A percentile compares a stretch with the other conserved stretches of the same genome.
phyloP scores from a whole-genome alignment of 2,329 filamentous ascomycete species.

The Scleromitrula shiraiana region DNA sequence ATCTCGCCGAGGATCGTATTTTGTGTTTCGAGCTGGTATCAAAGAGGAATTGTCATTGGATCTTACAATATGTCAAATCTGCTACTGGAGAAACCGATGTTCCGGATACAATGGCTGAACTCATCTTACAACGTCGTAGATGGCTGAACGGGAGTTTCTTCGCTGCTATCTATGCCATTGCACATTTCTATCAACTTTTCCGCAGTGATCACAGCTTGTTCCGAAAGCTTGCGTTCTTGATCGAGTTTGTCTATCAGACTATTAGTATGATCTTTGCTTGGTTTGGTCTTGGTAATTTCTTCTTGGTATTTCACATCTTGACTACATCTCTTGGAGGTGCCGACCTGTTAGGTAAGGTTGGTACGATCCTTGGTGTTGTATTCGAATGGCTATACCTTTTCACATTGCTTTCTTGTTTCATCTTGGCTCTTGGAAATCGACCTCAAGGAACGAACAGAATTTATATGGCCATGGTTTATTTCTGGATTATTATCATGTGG shows the following conservation, averaged over 20 bases:
- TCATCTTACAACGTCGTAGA: constrained; percentile 89
- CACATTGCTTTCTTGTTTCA: constrained; percentile 88
- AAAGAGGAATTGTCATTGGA: constrained; percentile 90
- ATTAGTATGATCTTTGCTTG: constrained; percentile 91
- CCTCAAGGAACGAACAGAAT: constrained; percentile 89
- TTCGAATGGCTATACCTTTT: constrained; percentile 96
- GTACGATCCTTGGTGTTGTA: constrained; percentile 74
- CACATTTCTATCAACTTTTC: constrained; percentile 93
- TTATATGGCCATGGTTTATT: constrained; percentile 96
- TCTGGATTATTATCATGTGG: constrained; percentile 94
- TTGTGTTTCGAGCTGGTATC: constrained; percentile 93
- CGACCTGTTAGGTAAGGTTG: constrained; percentile 65
- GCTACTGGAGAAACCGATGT: constrained; percentile 98
- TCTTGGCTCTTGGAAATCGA: constrained; percentile 87
- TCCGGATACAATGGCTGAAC: constrained; percentile 91
- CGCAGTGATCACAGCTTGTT: constrained; percentile 81
- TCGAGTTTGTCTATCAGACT: constrained; percentile 94
- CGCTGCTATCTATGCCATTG: constrained; percentile 91
- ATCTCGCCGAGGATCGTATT: constrained; percentile 82
- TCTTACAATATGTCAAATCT: constrained; percentile 94
- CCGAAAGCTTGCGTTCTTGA: constrained; percentile 83
- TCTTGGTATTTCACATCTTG: constrained; percentile 97
- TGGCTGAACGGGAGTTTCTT: constrained; percentile 99
- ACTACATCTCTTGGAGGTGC: constrained; percentile 68
- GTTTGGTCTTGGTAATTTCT: constrained; percentile 98